A percentile compares a stretch with the other conserved stretches of the same genome.
Evolutionary conservation across 2,329 filamentous ascomycete species (phyloP).

Genomic region (Capronia epimyces): DNA sequence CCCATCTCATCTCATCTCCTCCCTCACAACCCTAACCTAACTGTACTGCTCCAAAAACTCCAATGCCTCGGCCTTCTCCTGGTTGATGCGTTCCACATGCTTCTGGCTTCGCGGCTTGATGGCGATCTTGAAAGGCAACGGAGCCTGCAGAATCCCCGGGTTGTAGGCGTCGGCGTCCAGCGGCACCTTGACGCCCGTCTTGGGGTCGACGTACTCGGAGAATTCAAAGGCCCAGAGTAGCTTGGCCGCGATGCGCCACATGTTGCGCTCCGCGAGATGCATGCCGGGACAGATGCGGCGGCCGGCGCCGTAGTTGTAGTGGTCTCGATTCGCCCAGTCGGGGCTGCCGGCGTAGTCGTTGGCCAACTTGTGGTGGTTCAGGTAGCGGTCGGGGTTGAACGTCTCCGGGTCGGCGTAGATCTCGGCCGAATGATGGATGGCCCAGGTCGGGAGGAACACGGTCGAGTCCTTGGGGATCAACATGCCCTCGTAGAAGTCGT

Average conservation of each 20-base stretch:
- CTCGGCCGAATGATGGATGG: conserved; percentile 40
- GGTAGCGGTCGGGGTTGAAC: conserved; percentile 35
- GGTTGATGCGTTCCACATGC: background rate
- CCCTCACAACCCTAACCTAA: no score
- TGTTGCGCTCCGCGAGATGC: conserved; percentile 29
- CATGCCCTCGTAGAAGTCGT: conserved; percentile 48
- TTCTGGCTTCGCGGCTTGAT: conserved; percentile 29
- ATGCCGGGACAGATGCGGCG: conserved; percentile 32
- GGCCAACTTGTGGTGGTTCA: conserved; percentile 2
- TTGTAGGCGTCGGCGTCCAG: background rate
- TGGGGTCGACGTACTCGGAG: conserved; percentile 1
- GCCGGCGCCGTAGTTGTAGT: conserved; percentile 12
- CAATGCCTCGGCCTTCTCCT: background rate
- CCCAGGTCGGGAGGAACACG: conserved; percentile 43
- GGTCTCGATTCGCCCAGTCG: conserved; percentile 3
- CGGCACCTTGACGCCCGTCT: background rate
- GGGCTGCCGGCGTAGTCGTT: background rate
- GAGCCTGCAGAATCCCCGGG: background rate
- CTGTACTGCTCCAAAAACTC: conserved; percentile 5
- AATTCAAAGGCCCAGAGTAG: conserved; percentile 27
- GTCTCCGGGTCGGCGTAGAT: conserved; percentile 38
- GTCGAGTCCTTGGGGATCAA: conserved; percentile 47
- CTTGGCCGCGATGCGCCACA: conserved; percentile 19
- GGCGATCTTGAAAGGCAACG: conserved; percentile 2
- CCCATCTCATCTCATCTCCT: no score